Percentiles rank a stretch among this genome's conserved stretches.
phyloP scores from a whole-genome alignment of 2,329 filamentous ascomycete species.

The Venturia pyrina region DNA sequence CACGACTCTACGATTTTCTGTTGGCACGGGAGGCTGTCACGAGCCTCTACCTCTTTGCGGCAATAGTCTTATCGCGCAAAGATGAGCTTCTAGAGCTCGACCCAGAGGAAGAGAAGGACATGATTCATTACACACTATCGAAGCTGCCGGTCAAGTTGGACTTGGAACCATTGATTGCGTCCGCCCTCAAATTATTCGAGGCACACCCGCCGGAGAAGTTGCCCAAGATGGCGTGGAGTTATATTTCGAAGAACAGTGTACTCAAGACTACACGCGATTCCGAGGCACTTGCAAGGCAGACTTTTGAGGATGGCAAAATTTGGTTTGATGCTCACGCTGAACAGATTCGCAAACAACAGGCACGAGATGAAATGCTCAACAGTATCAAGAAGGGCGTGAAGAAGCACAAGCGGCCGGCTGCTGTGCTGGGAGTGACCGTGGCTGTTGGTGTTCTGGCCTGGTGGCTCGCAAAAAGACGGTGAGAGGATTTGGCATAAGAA shows the following conservation, averaged over 20 bases:
- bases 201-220: conserved; percentile 63
- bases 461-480: conserved; percentile 19
- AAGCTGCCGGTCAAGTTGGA: conserved; percentile 76
- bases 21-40: conserved; percentile 81
- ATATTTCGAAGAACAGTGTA: conserved; percentile 65
- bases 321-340: conserved; percentile 58
- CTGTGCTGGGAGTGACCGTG: conserved; percentile 46
- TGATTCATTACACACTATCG: conserved; percentile 79
- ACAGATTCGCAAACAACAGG: conserved; percentile 60
- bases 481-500: not conserved
- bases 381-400: conserved; percentile 36
- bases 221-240: conserved; percentile 53
- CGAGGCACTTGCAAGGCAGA: conserved; percentile 27
- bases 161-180: conserved; percentile 64
- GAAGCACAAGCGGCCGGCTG: conserved; percentile 56
- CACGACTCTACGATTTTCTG: conserved; percentile 84
- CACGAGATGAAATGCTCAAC: conserved; percentile 38
- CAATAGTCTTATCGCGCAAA: conserved; percentile 68
- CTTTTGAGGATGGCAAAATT: conserved; percentile 38
- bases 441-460: conserved; percentile 25
- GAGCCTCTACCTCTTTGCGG: conserved; percentile 82
- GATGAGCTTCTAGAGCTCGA: conserved; percentile 80
- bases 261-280: conserved; percentile 62
- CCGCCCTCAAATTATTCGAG: conserved; percentile 54
- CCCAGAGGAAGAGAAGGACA: conserved; percentile 77